Percentiles rank a stretch among this genome's conserved stretches.
Conservation (phyloP, 2,329 filamentous ascomycete genomes). For the Colletotrichum incanum region DNA sequence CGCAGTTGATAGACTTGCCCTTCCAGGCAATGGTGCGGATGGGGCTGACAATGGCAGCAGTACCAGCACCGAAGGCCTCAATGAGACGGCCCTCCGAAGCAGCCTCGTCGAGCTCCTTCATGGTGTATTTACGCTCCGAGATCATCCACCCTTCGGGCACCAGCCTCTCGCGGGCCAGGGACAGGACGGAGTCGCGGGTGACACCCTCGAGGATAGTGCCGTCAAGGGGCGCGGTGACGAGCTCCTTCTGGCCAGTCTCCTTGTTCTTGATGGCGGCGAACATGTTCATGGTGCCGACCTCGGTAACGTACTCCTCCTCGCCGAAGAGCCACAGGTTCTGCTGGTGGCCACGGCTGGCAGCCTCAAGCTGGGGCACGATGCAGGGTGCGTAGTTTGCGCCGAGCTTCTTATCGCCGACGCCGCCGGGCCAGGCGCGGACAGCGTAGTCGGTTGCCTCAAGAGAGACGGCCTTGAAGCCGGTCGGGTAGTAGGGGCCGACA, state of each 20-base stretch:
- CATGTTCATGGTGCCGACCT: constrained; percentile 99
- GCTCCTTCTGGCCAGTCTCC: constrained; percentile 90
- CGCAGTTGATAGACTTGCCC: constrained; percentile 85
- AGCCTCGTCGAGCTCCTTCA: constrained; percentile 87
- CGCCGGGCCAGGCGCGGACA: constrained; percentile 96
- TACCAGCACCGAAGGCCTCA: constrained; percentile 95
- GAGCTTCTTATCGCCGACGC: constrained; percentile 98
- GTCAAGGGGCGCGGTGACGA: constrained; percentile 95
- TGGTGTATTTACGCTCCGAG: constrained; percentile 91
- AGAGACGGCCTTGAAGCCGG: constrained; percentile 96
- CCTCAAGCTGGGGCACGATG: constrained; percentile 95
- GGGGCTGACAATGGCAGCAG: constrained; percentile 93
- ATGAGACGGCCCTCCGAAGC: constrained; percentile 87
- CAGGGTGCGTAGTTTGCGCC: constrained; percentile 99
- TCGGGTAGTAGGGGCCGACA: constrained; percentile 97
- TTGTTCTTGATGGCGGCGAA: constrained; percentile 90
- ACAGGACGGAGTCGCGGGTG: constrained; percentile 91
- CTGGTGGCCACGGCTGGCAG: constrained; percentile 92
- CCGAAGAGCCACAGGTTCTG: constrained; percentile 99
- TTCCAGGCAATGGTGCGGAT: constrained; percentile 92
- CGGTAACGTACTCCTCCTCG: constrained; percentile 94
- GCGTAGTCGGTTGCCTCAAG: constrained; percentile 97
- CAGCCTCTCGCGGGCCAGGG: constrained; percentile 86
- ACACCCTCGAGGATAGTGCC: constrained; percentile 97
- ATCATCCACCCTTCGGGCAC: constrained; percentile 90